Evolutionary conservation across 2,329 filamentous ascomycete species (phyloP), one percentile per base, ranked within the genome.

Genomic region (Volutella citrinella): DNA sequence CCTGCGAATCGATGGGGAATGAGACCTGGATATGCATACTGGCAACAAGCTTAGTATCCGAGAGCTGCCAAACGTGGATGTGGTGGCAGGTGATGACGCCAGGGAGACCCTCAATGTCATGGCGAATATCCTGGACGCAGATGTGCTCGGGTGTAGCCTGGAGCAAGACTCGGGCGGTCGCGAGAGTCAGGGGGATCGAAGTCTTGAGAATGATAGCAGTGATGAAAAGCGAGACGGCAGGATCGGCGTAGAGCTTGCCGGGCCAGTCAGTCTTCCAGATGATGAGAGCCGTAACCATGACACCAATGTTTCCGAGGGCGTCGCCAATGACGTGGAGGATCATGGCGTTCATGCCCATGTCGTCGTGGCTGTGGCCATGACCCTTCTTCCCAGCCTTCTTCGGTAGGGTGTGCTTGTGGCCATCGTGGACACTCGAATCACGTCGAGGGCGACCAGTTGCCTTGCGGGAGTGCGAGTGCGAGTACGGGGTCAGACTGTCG

Each of bases 61-160:
- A 95, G 20, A 98, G 76, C 62, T 97, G 91, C 93, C 93, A 98
- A 43, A 98, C 89, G 59, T 98, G 93, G 15, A 98, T 75, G 60
- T 98, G 91, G 64, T 98, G 93, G 56, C 89, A 95, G 58, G 85
- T 88, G 42, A 93, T 71, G 29, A 98, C 85, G 25, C 90, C 90
- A 0, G 85, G 84, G 6, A 98, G 78, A 12, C 77, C 68, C 56
- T 90, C 79, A 34, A 98, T 95, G 58, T 98, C 93, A 47, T 91
- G 83, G 48, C 88, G 86, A 61, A 98, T 91, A 40, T 97, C 87
- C 46, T 90, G 84, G 36, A 96, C 79, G 49, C 83, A 82, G 51
- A 98, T 82, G 34, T 91, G 86, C 39, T 89, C 83, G 0, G 93
- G 93, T 0, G 93, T 95, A 4, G 91, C 93, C 64, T 98, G 93